Conservation (phyloP, 1,284 basidiomycete genomes). For the Coniferiporia weirii region DNA sequence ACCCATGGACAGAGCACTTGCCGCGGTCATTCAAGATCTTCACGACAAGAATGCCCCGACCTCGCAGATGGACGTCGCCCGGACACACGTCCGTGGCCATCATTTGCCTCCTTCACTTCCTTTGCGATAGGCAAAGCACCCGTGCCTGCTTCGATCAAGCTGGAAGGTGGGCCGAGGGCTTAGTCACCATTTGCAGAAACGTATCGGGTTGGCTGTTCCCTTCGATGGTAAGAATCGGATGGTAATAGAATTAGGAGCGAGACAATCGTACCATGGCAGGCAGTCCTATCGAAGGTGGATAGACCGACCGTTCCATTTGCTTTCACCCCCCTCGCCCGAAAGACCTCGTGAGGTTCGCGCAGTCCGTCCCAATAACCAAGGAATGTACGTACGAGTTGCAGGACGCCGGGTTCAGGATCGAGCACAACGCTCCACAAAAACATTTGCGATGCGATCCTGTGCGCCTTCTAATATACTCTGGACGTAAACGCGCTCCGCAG, state of each 20-base stretch:
- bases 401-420: constrained; percentile 68
- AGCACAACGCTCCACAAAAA: constrained; percentile 78
- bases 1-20: constrained; percentile 79
- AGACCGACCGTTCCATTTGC: constrained; percentile 55
- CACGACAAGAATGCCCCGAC: too few relatives aligned
- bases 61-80: too few relatives aligned
- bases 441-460: too few relatives aligned
- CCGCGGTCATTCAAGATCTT: constrained; percentile 70
- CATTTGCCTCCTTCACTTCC: too few relatives aligned
- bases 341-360: constrained; percentile 50
- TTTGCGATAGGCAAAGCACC: constrained; percentile 61
- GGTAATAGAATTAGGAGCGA: too few relatives aligned
- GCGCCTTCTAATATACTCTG: constrained; percentile 81
- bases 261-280: constrained; percentile 68
- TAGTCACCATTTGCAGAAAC: constrained; percentile 36
- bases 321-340: constrained; percentile 59
- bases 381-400: constrained; percentile 41
- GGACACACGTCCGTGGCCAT: too few relatives aligned
- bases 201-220: too few relatives aligned
- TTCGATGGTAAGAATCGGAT: too few relatives aligned
- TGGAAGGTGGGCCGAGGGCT: constrained; percentile 90
- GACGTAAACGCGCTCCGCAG: constrained; percentile 44
- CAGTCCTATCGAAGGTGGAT: constrained; percentile 64
- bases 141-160: constrained; percentile 75
- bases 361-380: too few relatives aligned